Base-by-base conservation (phyloP, 257 asterid species). In the Leonotis leonurus region DNA sequence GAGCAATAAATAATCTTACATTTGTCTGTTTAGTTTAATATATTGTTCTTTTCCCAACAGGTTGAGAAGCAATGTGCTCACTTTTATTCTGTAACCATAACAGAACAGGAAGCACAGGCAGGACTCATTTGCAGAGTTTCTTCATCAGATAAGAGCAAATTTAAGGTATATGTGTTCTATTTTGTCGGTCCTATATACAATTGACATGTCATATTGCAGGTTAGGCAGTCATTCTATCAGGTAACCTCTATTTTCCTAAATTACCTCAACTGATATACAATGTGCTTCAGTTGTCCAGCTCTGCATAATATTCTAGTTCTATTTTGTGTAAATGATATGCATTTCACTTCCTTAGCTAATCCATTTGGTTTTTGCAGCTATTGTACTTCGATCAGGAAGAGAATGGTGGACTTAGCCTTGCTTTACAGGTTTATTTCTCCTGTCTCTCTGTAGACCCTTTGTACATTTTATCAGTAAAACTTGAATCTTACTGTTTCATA, bases 41-140 rank as follows among this genome's bases (percentile, higher is more conserved):
- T 70, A 45, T 73, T n/a, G 61, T n/a, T 2, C 67, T 62, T n/a
- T 41, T 64, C 69, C 61, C 52, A 67, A 78, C 89, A 93, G 97
- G 99, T 93, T 26, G 99, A 93, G 68, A 93, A 85, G 84, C 99
- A 93, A 75, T 68, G 78, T 71, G 97, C 99, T 62, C 99, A 93
- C 79, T 93, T 89, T 80, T 93, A 89, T 67, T 83, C 94, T 69
- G 96, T 89, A 68, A 71, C 84, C 46, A 74, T 89, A 81, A 83
- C 99, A 69, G 97, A 87, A 70, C 65, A 76, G 76, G 99, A 93
- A 72, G 93, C 96, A 18, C 79, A 72, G 67, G 95, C 71, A 8
- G 99, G 99, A 62, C 48, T 93, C 60, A 90, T 89, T 67, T 89
- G 95, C 79, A 76, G 96, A 77, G 96, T 85, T 51, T 57, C 69